Evolutionary conservation across 768 basidiomycete species (phyloP).

Genomic region (Macrolepiota dolichaula): DNA sequence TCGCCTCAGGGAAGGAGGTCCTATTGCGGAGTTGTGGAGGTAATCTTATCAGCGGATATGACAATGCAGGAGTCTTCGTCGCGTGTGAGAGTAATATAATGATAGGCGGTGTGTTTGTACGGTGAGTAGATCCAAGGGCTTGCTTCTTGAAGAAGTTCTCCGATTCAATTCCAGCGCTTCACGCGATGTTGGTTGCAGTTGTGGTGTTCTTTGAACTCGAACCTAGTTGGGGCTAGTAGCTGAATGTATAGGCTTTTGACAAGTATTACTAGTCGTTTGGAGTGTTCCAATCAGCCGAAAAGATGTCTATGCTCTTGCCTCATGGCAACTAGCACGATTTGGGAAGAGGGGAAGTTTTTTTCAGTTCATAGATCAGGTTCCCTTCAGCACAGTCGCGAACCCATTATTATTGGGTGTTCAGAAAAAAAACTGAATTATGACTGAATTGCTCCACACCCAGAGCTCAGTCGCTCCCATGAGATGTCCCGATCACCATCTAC

Average conservation of each 20-base stretch:
- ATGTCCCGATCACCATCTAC: too few relatives aligned
- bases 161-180: not conserved
- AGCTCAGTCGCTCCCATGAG: too few relatives aligned
- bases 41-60: not conserved
- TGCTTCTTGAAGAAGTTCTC: not conserved
- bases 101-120: not conserved
- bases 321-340: not conserved
- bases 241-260: not conserved
- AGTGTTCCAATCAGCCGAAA: not conserved
- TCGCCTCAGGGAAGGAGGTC: not conserved
- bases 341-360: not conserved
- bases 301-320: not conserved
- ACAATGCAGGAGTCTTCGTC: not conserved
- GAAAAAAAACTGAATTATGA: too few relatives aligned
- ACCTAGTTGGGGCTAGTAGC: not conserved
- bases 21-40: not conserved
- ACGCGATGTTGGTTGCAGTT: not conserved
- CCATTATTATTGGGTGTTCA: too few relatives aligned
- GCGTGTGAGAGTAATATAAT: not conserved
- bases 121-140: not conserved
- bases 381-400: too few relatives aligned
- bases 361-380: not conserved
- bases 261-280: too few relatives aligned
- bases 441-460: too few relatives aligned
- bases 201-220: not conserved